Conservation (phyloP, 768 basidiomycete genomes). For the Macrocybe gigantea region DNA sequence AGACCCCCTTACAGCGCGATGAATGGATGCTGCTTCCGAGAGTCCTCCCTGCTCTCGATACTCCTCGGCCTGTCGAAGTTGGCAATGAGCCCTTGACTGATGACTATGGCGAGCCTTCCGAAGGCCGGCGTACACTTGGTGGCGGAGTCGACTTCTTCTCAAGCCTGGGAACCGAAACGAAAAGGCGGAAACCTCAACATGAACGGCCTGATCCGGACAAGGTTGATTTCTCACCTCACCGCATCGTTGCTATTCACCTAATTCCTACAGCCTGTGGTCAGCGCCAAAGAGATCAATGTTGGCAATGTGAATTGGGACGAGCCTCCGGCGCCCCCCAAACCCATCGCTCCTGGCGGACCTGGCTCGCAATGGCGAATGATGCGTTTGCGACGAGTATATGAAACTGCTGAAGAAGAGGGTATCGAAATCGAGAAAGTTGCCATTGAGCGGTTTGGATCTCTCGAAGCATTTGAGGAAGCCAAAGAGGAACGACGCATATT, state of each 20-base stretch:
- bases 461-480: conserved; percentile 86
- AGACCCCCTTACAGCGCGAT: conserved; percentile 58
- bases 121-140: conserved; percentile 37
- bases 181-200: conserved; percentile 47
- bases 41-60: conserved; percentile 18
- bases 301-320: conserved; percentile 38
- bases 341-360: conserved; percentile 75
- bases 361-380: conserved; percentile 98
- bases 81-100: conserved; percentile 56
- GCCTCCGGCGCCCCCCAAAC: conserved; percentile 36
- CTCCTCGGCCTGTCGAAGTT: conserved; percentile 12
- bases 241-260: conserved; percentile 1
- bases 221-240: conserved; percentile 27
- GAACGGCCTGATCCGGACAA: conserved; percentile 68
- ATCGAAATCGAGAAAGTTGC: conserved; percentile 71
- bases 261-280: conserved; percentile 47
- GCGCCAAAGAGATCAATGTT: conserved; percentile 61
- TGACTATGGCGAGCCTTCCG: conserved; percentile 51
- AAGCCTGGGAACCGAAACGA: conserved; percentile 69
- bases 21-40: conserved; percentile 82
- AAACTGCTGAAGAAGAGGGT: conserved; percentile 84
- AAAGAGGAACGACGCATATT: conserved; percentile 80
- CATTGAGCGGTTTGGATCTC: conserved; percentile 79
- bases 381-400: conserved; percentile 86
- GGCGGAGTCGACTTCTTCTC: conserved; percentile 88